phyloP scores from a whole-genome alignment of 257 asterid genomes.

The Solanum chmielewskii region DNA sequence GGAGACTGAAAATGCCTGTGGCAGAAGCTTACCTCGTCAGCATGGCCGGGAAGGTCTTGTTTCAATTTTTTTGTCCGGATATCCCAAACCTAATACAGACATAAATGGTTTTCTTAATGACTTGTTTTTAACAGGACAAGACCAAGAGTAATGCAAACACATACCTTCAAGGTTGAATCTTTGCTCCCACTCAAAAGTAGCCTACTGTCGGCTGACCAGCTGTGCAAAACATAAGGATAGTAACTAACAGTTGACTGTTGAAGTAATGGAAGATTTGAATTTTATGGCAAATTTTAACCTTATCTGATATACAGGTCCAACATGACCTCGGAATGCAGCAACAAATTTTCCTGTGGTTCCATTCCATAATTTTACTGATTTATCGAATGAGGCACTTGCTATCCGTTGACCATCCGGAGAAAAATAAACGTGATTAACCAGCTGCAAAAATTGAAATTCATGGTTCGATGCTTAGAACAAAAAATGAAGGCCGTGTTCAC shows the following conservation, averaged over 20 bases:
- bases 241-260: not conserved
- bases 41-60: slow-evolving; percentile 97
- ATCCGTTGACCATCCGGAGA: slow-evolving; percentile 96
- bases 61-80: slow-evolving; percentile 76
- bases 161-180: slow-evolving; percentile 92
- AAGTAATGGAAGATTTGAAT: not conserved
- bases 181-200: slow-evolving; percentile 92
- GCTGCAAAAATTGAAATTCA: slow-evolving; percentile 35
- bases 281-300: slow-evolving; percentile 30
- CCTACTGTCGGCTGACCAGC: slow-evolving; percentile 99
- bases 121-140: not conserved
- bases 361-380: slow-evolving; percentile 92
- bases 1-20: not conserved
- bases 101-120: not conserved
- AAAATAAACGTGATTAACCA: slow-evolving; percentile 89
- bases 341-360: slow-evolving; percentile 80
- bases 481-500: not conserved
- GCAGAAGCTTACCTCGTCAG: slow-evolving; percentile 58
- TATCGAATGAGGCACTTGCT: slow-evolving; percentile 96
- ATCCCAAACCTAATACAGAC: slow-evolving; percentile 70
- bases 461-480: not conserved
- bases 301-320: slow-evolving; percentile 92
- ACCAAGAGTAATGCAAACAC: not conserved
- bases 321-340: slow-evolving; percentile 92
- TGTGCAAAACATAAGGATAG: slow-evolving; percentile 15